Conservation (phyloP, 169 alveolate species). For the Condylostoma magnum region DNA sequence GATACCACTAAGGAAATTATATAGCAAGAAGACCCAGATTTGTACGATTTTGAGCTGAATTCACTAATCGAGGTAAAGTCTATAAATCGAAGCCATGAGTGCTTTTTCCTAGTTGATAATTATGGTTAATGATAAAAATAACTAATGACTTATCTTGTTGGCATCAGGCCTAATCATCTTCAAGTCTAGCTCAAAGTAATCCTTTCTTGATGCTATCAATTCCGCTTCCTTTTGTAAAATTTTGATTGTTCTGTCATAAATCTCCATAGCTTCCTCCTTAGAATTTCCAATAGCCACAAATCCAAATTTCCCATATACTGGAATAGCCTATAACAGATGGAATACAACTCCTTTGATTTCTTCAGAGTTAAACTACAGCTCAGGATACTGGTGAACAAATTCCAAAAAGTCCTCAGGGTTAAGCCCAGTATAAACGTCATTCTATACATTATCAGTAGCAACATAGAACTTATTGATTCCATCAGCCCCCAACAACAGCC, state of each 20-base stretch:
- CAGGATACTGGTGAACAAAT: neutral
- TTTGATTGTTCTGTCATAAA: constrained; percentile 6
- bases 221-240: constrained; percentile 2
- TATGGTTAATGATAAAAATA: neutral
- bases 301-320: constrained; percentile 22
- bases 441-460: constrained; percentile 16
- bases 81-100: too few relatives aligned
- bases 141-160: neutral
- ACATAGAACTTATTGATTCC: neutral
- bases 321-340: constrained; percentile 8
- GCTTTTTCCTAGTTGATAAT: too few relatives aligned
- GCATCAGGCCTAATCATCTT: neutral
- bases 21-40: neutral
- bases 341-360: constrained; percentile 2
- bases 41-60: neutral
- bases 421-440: constrained; percentile 5
- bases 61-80: too few relatives aligned
- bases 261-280: constrained; percentile 3
- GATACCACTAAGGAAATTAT: neutral
- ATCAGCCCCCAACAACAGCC: neutral
- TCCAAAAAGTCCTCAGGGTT: constrained; percentile 11
- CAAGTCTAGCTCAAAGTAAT: constrained; percentile 19
- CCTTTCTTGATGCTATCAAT: neutral
- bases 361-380: constrained; percentile 2
- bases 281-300: constrained; percentile 17